Conservation (phyloP, 768 basidiomycete genomes). For the Pholiota conissans region DNA sequence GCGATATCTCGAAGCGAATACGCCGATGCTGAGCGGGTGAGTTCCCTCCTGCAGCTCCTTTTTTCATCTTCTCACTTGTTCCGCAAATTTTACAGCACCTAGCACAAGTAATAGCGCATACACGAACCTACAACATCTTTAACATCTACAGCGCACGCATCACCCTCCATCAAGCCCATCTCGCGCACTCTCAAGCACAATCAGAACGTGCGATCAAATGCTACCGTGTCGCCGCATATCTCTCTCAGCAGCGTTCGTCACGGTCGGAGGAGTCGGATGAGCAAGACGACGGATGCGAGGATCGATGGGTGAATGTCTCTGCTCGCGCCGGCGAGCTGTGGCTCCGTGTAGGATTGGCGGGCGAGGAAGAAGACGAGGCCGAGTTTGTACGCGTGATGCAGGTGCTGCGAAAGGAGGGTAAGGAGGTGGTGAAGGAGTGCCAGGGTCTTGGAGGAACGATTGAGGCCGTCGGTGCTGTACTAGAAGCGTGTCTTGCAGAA, state of each 20-base stretch:
- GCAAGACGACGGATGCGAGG: conserved; percentile 28
- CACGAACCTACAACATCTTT: conserved; percentile 60
- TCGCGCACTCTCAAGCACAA: conserved; percentile 66
- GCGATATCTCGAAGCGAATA: conserved; percentile 71
- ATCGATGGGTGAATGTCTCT: conserved; percentile 32
- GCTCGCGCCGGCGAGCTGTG: conserved; percentile 34
- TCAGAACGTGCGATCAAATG: conserved; percentile 54
- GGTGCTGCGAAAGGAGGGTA: conserved; percentile 29
- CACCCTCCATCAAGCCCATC: conserved; percentile 68
- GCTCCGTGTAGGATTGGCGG: conserved; percentile 29
- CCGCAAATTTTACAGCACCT: conserved; percentile 10
- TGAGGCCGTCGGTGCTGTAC: conserved; percentile 51
- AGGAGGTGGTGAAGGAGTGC: conserved; percentile 44
- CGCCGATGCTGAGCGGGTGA: conserved; percentile 56
- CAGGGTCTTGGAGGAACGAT: conserved; percentile 53
- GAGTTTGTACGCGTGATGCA: conserved; percentile 25
- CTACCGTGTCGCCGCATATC: conserved; percentile 60
- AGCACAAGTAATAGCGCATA: conserved; percentile 54
- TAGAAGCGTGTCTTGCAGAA: conserved; percentile 50
- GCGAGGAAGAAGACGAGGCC: conserved; percentile 13
- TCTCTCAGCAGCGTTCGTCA: conserved; percentile 28
- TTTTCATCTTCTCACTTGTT: no score
- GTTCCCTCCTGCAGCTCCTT: conserved; percentile 15
- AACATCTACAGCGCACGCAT: conserved; percentile 57
- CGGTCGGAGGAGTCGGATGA: not conserved